These are phyloP conservation scores for Hymenoscyphus fraxineus DNA, from an alignment of 2,329 filamentous ascomycete species.

Conservation along the genomic window DNA sequence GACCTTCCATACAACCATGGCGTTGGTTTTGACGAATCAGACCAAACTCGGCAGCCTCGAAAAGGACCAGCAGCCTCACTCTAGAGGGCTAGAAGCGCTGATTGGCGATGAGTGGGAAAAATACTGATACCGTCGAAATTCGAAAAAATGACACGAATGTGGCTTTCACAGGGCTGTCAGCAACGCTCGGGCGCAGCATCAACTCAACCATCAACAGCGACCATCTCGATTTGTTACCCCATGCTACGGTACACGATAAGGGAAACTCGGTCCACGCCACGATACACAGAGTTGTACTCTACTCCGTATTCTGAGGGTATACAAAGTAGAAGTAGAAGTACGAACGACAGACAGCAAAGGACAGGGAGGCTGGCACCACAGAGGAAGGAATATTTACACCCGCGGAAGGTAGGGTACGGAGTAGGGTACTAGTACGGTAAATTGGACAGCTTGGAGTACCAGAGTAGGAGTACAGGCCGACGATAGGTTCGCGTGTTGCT, in stretches of 20 bases:
- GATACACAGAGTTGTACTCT: not conserved
- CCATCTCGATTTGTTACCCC: not conserved
- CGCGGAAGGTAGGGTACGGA: not conserved
- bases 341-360: not conserved
- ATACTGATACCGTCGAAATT: slow-evolving; percentile 15
- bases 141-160: slow-evolving; percentile 23
- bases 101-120: slow-evolving; percentile 20
- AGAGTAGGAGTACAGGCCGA: too few relatives aligned
- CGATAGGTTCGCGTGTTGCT: too few relatives aligned
- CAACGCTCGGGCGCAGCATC: slow-evolving; percentile 24
- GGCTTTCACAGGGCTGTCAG: slow-evolving; percentile 20
- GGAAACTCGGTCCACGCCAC: not conserved
- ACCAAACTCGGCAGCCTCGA: slow-evolving; percentile 13
- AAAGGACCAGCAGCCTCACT: slow-evolving; percentile 25
- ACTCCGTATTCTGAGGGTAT: too few relatives aligned
- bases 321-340: not conserved
- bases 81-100: not conserved
- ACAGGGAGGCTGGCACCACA: not conserved
- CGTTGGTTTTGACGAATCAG: slow-evolving; percentile 14
- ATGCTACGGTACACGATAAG: slow-evolving; percentile 3
- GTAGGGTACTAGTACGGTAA: not conserved
- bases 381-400: not conserved
- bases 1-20: slow-evolving; percentile 14
- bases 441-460: not conserved
- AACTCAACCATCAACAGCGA: too few relatives aligned